Percentiles rank a stretch among this genome's conserved stretches.
These are phyloP conservation scores for Zygosaccharomyces siamensis DNA, from an alignment of 805 yeast species.

Conservation along the genomic window DNA sequence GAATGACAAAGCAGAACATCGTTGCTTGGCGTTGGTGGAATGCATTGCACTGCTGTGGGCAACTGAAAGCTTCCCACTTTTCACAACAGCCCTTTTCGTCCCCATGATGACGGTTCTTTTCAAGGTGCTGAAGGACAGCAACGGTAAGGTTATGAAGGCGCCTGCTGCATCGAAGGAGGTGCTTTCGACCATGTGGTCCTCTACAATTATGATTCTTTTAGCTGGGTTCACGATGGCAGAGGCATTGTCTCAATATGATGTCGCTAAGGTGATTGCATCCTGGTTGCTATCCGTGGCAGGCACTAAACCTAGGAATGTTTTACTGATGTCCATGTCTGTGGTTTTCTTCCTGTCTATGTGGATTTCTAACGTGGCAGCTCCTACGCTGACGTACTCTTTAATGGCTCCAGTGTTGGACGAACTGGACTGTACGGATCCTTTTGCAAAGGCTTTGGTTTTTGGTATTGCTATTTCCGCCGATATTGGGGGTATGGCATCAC, in stretches of 20 bases:
- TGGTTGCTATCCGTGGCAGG: slow-evolving; percentile 76
- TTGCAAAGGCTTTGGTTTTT: slow-evolving; percentile 76
- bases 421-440: slow-evolving; percentile 68
- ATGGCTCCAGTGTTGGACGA: slow-evolving; percentile 82
- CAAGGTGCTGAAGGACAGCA: slow-evolving; percentile 51
- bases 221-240: slow-evolving; percentile 96
- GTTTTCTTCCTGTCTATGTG: slow-evolving; percentile 86
- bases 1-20: slow-evolving; percentile 54
- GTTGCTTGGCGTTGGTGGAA: slow-evolving; percentile 62
- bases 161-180: slow-evolving; percentile 63
- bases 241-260: slow-evolving; percentile 82
- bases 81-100: slow-evolving; percentile 80
- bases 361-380: slow-evolving; percentile 96
- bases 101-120: slow-evolving; percentile 76
- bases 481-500: slow-evolving; percentile 94
- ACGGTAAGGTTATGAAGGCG: slow-evolving; percentile 54
- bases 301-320: slow-evolving; percentile 69
- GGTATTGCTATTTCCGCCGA: slow-evolving; percentile 92
- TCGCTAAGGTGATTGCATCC: slow-evolving; percentile 88
- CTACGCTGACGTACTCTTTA: slow-evolving; percentile 83
- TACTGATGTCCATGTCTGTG: slow-evolving; percentile 77
- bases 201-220: slow-evolving; percentile 79
- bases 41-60: slow-evolving; percentile 83
- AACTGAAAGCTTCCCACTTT: slow-evolving; percentile 87
- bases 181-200: slow-evolving; percentile 86